Evolutionary conservation across 371 early-diverging fungal species (phyloP).

Genomic region (Actinomortierella ambigua): DNA sequence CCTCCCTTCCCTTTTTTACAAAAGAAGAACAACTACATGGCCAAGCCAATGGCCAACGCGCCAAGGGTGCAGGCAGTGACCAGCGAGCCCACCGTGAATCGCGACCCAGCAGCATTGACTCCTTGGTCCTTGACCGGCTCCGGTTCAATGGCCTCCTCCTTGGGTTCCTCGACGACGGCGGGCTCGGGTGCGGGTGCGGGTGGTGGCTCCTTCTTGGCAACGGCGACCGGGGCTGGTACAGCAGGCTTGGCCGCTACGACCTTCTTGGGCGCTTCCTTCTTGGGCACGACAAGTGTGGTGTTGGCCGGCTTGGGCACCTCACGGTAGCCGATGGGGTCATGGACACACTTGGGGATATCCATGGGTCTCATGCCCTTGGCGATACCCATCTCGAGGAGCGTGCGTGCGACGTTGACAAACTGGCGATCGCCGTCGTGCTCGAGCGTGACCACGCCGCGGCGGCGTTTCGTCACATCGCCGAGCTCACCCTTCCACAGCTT

Average conservation of each 20-base stretch:
- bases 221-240: neutral
- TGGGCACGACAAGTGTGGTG: neutral
- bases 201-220: too few species aligned
- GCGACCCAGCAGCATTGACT: too few species aligned
- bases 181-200: neutral
- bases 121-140: neutral
- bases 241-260: neutral
- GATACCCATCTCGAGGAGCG: slow-evolving; percentile 27
- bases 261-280: slow-evolving; percentile 1
- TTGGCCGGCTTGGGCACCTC: slow-evolving; percentile 11
- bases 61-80: too few species aligned
- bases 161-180: neutral
- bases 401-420: slow-evolving; percentile 36
- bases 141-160: neutral
- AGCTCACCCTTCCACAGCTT: slow-evolving; percentile 24
- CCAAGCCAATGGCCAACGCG: too few species aligned
- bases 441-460: slow-evolving; percentile 28
- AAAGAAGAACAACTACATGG: too few species aligned
- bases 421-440: slow-evolving; percentile 31
- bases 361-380: slow-evolving; percentile 29
- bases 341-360: slow-evolving; percentile 25
- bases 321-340: slow-evolving; percentile 22
- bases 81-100: too few species aligned
- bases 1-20: too few species aligned
- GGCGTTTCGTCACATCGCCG: slow-evolving; percentile 1